These are phyloP conservation scores for Alternaria sp. DNA, from an alignment of 2,329 filamentous ascomycete genomes.

Conservation along the genomic window DNA sequence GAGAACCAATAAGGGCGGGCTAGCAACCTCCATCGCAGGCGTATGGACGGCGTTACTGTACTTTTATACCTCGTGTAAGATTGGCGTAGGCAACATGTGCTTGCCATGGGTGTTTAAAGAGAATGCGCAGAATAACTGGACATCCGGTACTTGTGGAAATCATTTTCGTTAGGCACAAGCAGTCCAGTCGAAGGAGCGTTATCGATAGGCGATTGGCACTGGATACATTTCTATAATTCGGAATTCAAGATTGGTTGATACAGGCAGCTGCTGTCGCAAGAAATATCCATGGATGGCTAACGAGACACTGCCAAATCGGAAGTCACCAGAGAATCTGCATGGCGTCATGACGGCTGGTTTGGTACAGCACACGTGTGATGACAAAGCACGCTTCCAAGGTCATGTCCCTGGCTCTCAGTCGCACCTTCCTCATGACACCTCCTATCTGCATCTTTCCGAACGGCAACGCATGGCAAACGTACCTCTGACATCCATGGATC, in stretches of 20 bases:
- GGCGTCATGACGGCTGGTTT: not conserved
- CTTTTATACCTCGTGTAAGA: conserved; percentile 4
- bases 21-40: conserved; percentile 5
- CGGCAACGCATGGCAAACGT: not conserved
- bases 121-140: not conserved
- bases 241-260: not conserved
- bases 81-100: not conserved
- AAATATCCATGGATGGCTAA: not conserved
- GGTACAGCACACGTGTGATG: not conserved
- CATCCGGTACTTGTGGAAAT: not conserved
- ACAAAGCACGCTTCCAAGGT: not conserved
- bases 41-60: conserved; percentile 8
- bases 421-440: not conserved
- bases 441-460: not conserved
- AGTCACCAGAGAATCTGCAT: not conserved
- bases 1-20: not conserved
- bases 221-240: not conserved
- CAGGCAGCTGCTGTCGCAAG: not conserved
- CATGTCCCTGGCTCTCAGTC: not conserved
- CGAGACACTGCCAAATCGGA: not conserved
- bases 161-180: not conserved
- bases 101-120: not conserved
- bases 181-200: not conserved
- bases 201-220: not conserved
- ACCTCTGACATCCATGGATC: not conserved